Percentiles rank a stretch among this genome's conserved stretches.
phyloP scores from a whole-genome alignment of 441 rosid species.

The Mallotus repandus region DNA sequence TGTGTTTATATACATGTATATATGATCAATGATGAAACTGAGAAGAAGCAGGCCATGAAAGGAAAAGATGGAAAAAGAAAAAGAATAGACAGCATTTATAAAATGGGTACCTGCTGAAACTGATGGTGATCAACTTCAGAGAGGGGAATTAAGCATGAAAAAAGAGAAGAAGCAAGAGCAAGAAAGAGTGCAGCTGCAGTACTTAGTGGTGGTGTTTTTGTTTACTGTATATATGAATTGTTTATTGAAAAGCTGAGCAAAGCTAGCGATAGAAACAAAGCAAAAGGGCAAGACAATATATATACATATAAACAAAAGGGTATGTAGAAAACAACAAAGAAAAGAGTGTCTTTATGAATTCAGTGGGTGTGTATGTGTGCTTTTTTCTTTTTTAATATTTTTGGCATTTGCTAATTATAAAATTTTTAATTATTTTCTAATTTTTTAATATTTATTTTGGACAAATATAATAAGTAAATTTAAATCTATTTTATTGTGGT shows the following conservation, averaged over 20 bases:
- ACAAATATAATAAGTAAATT: too few species aligned
- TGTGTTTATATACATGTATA: too few species aligned
- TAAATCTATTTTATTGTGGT: too few species aligned
- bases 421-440: too few species aligned
- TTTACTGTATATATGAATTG: neutral
- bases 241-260: neutral
- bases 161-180: too few species aligned
- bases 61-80: neutral
- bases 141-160: neutral
- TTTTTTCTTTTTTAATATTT: too few species aligned
- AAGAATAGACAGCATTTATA: neutral
- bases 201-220: too few species aligned
- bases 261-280: constrained; percentile 6
- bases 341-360: neutral
- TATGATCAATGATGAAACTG: neutral
- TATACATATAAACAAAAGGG: neutral
- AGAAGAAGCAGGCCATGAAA: neutral
- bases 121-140: neutral
- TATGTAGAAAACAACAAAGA: neutral
- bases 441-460: too few species aligned
- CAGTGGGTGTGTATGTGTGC: neutral
- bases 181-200: too few species aligned
- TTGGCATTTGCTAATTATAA: too few species aligned
- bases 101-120: constrained; percentile 4
- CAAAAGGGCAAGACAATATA: neutral